Evolutionary conservation across 345 rosid genomes (phyloP).

Genomic region (Murraya paniculata): DNA sequence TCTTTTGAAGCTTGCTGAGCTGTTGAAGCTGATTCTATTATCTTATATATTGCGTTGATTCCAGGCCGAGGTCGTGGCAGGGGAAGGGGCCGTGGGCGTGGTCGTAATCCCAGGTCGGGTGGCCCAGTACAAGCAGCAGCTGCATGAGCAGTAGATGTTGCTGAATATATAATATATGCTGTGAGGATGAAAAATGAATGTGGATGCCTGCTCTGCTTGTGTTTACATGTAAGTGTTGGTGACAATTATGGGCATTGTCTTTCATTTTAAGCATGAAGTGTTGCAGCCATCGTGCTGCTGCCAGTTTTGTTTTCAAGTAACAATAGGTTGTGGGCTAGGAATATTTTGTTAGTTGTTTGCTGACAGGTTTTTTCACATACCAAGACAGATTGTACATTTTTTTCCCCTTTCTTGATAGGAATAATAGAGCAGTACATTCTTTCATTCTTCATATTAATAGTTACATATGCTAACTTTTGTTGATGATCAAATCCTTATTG

Average conservation of each 20-base stretch:
- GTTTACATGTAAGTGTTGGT: conserved; percentile 21
- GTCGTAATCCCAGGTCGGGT: conserved; percentile 11
- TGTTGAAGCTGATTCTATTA: background rate
- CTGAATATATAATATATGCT: conserved; percentile 3
- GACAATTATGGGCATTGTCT: conserved; percentile 21
- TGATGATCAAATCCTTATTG: background rate
- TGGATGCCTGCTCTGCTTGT: conserved; percentile 36
- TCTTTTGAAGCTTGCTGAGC: background rate
- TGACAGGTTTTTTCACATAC: conserved; percentile 3
- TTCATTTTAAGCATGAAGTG: conserved; percentile 20
- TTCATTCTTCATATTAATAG: conserved; percentile 13
- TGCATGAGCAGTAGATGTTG: conserved; percentile 18
- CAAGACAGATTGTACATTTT: conserved; percentile 21
- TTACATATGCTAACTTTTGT: background rate
- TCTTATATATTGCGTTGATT: background rate
- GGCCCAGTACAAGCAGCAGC: conserved; percentile 19
- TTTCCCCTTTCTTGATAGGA: conserved; percentile 5
- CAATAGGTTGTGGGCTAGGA: conserved; percentile 11
- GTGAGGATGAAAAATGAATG: conserved; percentile 18
- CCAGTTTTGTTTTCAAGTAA: conserved; percentile 16
- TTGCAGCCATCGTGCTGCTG: conserved; percentile 12
- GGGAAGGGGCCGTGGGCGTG: conserved; percentile 28
- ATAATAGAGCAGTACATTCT: conserved; percentile 38
- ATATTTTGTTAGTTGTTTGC: conserved; percentile 3
- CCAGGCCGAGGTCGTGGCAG: conserved; percentile 33